Percentiles rank a stretch among this genome's conserved stretches.
phyloP scores from a whole-genome alignment of 306 rosid genomes.

The Cicer bijugum region DNA sequence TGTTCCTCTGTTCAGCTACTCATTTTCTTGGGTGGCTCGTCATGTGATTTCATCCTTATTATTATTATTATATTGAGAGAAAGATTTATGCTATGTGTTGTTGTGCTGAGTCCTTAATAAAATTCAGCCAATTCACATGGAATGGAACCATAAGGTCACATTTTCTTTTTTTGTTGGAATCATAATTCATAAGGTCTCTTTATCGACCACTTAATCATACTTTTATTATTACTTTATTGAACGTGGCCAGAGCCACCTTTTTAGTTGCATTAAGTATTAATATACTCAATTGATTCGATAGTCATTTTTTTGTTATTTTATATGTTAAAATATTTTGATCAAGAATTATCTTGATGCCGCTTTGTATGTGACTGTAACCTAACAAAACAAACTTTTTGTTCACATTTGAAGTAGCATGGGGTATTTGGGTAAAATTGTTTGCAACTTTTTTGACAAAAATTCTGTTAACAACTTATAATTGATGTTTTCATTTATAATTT shows the following conservation, averaged over 20 bases:
- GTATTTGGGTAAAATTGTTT: neutral
- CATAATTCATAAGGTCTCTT: conserved; percentile 36
- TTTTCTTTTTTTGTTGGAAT: too few species aligned
- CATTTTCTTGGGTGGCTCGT: conserved; percentile 29
- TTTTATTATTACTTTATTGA: conserved; percentile 30
- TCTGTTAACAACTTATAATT: too few species aligned
- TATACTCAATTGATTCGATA: conserved; percentile 41
- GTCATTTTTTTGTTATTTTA: conserved; percentile 22
- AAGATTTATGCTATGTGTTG: conserved; percentile 34
- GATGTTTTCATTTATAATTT: too few species aligned
- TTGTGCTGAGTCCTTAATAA: conserved; percentile 3
- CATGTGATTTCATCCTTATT: conserved; percentile 13
- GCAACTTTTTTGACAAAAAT: too few species aligned
- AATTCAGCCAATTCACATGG: conserved; percentile 44
- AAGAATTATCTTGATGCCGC: conserved; percentile 6
- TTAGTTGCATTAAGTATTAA: conserved; percentile 25
- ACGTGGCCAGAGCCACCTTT: conserved; percentile 15
- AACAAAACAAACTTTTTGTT: conserved; percentile 32
- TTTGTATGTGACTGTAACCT: conserved; percentile 8
- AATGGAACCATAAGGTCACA: conserved; percentile 1
- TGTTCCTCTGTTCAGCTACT: conserved; percentile 16
- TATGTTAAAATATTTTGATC: conserved; percentile 18
- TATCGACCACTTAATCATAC: conserved; percentile 48
- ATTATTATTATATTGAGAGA: conserved; percentile 25
- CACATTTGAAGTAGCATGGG: neutral